Conservation (phyloP, 768 basidiomycete genomes). For the Gyrodon lividus region DNA sequence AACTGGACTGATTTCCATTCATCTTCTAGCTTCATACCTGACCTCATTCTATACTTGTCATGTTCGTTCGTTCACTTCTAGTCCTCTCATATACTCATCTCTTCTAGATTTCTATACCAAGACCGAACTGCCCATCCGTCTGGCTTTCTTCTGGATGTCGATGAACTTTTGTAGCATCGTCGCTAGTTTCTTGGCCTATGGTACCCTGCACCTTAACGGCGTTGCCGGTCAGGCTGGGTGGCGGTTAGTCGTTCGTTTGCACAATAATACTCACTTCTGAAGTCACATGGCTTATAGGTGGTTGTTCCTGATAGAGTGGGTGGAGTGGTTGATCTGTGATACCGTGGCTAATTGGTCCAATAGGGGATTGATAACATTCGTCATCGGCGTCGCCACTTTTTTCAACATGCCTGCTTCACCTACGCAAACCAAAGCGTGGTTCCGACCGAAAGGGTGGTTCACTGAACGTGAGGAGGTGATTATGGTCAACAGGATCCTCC, state of each 20-base stretch:
- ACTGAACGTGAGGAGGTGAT: slow-evolving; percentile 58
- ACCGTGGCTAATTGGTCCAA: too few relatives aligned
- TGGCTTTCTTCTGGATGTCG: slow-evolving; percentile 57
- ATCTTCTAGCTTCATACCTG: slow-evolving; percentile 48
- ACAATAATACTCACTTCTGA: not conserved
- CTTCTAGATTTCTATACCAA: slow-evolving; percentile 52
- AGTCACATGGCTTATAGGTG: slow-evolving; percentile 31
- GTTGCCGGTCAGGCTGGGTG: slow-evolving; percentile 51
- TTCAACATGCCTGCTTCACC: slow-evolving; percentile 60
- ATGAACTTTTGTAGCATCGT: slow-evolving; percentile 45
- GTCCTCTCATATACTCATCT: not conserved
- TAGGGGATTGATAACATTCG: slow-evolving; percentile 43
- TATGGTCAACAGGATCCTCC: slow-evolving; percentile 51
- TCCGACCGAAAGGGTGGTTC: slow-evolving; percentile 60
- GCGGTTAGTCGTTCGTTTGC: slow-evolving; percentile 33
- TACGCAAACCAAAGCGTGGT: slow-evolving; percentile 55
- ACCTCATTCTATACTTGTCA: slow-evolving; percentile 59
- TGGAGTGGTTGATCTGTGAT: not conserved
- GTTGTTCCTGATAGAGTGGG: slow-evolving; percentile 56
- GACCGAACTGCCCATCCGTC: slow-evolving; percentile 53
- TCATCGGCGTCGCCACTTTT: slow-evolving; percentile 51
- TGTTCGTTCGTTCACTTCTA: slow-evolving; percentile 36
- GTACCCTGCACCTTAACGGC: slow-evolving; percentile 60
- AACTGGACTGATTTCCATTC: not conserved
- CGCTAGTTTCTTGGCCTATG: slow-evolving; percentile 57